Base-by-base conservation (phyloP, 2,329 filamentous ascomycete species). In the Monilinia fructicola region DNA sequence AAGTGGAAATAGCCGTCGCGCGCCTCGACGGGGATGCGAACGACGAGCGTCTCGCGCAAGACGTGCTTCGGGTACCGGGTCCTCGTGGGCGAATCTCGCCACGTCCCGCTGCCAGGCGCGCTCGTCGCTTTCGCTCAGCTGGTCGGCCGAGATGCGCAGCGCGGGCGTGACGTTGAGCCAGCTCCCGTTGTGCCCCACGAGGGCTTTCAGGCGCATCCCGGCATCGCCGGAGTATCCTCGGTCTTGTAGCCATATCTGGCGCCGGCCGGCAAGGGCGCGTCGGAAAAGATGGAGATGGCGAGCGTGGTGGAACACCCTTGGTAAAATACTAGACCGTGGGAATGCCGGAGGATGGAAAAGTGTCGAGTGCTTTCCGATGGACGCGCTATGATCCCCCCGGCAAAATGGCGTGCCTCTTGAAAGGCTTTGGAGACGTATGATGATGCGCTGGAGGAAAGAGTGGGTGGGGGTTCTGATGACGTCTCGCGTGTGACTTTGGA, bases 111-210 rank as follows among this genome's bases (percentile, higher is more conserved):
- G 87, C 78, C 88, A 89, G 0, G 82, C 85, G 2, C 88, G 81
- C 73, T 91, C 89, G 46, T 90, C 86, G 0, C 77, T 78, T 0
- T 80, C 78, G 0, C 82, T 78, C 1, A 91, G 72, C 56, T 87
- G 82, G 0, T 82, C 78, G 0, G 80, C 72, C 0, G 75, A 73
- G 0, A 84, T 80, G 28, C 79, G 79, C 2, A 80, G 76, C 0
- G 79, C 78, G 0, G 89, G 89, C 0, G 89, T 91, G 2, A 91
- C 88, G 67, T 91, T 83, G 16, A 91, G 79, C 89, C 89, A 91
- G 71, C 78, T 81, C 10, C 81, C 80, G 16, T 82, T 85, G 0
- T 83, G 81, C 10, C 87, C 84, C 46, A 90, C 77, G 1, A 90
- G 75, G 0, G 87, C 84, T 74, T 89, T 89, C 38, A 87, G 78